phyloP scores from a whole-genome alignment of 2,329 filamentous ascomycete species.

The Trichophyton equinum region DNA sequence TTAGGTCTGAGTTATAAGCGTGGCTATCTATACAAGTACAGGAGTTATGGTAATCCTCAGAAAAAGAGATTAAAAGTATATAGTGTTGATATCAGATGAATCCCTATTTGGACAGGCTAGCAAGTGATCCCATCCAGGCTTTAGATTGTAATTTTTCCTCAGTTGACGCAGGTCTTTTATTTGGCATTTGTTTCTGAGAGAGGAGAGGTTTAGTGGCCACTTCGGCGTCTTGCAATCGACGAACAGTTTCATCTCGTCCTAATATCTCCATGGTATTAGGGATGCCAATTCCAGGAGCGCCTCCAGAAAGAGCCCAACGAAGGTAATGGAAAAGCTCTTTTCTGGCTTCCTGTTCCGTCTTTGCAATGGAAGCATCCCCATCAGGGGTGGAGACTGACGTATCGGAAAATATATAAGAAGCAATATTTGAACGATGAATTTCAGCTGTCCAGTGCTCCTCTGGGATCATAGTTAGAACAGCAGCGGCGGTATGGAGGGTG shows the following conservation, averaged over 20 bases:
- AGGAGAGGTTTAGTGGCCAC: slow-evolving; percentile 19
- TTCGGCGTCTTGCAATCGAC: slow-evolving; percentile 33
- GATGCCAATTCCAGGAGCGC: slow-evolving; percentile 41
- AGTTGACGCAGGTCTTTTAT: neutral
- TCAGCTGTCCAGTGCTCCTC: slow-evolving; percentile 29
- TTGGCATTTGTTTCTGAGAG: slow-evolving; percentile 14
- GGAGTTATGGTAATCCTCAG: neutral
- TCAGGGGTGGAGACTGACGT: slow-evolving; percentile 5
- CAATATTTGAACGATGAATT: slow-evolving; percentile 30
- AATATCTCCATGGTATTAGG: slow-evolving; percentile 43
- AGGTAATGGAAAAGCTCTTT: slow-evolving; percentile 43
- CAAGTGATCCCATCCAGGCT: slow-evolving; percentile 13
- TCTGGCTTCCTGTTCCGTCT: slow-evolving; percentile 20
- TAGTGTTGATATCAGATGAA: neutral
- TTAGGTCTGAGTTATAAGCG: neutral
- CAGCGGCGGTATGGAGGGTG: slow-evolving; percentile 33
- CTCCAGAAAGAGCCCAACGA: slow-evolving; percentile 44
- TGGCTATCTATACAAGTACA: neutral
- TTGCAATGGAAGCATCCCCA: slow-evolving; percentile 17
- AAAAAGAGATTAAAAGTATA: neutral
- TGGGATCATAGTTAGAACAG: slow-evolving; percentile 33
- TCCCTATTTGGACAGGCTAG: neutral
- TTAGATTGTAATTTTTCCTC: neutral
- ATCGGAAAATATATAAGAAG: slow-evolving; percentile 17
- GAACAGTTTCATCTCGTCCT: slow-evolving; percentile 40